Conservation (phyloP, 2,329 filamentous ascomycete species). For the Fusarium sarcochroum region DNA sequence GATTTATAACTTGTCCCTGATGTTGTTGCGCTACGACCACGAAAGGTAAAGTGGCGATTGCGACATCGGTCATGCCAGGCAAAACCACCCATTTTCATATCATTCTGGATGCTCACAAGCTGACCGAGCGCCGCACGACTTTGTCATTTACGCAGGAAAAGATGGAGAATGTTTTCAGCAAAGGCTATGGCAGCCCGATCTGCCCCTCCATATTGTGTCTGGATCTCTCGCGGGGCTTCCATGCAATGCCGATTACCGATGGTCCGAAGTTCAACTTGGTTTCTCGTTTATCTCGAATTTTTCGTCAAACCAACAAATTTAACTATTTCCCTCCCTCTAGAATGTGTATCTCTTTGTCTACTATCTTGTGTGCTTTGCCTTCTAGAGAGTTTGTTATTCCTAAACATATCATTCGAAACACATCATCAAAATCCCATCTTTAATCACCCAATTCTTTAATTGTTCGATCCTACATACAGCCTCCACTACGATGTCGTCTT, state of each 20-base stretch:
- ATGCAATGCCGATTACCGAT: constrained; percentile 37
- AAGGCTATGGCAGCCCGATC: constrained; percentile 29
- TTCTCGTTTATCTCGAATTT: constrained; percentile 4
- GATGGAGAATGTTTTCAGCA: constrained; percentile 26
- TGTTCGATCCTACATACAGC: constrained; percentile 2
- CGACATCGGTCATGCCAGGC: constrained; percentile 45
- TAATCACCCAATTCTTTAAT: constrained; percentile 5
- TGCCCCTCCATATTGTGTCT: constrained; percentile 21
- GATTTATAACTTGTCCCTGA: constrained; percentile 26
- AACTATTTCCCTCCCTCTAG: not conserved
- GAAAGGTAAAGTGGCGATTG: constrained; percentile 46
- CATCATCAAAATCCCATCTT: not conserved
- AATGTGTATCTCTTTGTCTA: not conserved
- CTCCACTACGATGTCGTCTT: constrained; percentile 44
- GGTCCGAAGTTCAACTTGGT: constrained; percentile 8
- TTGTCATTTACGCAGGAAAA: constrained; percentile 31
- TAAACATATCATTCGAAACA: not conserved
- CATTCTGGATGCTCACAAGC: constrained; percentile 25
- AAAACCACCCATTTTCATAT: constrained; percentile 32
- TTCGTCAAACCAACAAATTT: constrained; percentile 11
- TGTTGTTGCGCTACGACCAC: constrained; percentile 35
- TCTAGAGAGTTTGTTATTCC: not conserved
- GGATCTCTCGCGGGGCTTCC: constrained; percentile 6
- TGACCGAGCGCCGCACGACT: constrained; percentile 23
- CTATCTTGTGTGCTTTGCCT: not conserved